Conservation (phyloP, 495 filamentous ascomycete species). For the Aspergillus cavernicola region DNA sequence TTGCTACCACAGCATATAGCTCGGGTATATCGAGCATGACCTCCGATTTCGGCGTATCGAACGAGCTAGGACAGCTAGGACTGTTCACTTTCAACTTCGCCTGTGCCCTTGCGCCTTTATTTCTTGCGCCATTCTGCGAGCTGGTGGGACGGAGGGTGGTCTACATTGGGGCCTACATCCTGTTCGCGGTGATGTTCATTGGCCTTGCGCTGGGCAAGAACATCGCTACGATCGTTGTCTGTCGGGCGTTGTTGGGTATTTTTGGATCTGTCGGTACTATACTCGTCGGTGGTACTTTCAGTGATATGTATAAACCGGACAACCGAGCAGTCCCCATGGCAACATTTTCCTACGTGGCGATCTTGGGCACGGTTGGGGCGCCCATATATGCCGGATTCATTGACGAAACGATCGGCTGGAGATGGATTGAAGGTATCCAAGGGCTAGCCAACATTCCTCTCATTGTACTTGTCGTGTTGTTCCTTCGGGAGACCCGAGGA, state of each 20-base stretch:
- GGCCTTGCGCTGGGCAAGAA: slow-evolving; percentile 51
- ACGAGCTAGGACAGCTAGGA: slow-evolving; percentile 37
- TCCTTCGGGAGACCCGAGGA: slow-evolving; percentile 73
- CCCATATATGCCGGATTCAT: slow-evolving; percentile 74
- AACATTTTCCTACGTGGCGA: slow-evolving; percentile 68
- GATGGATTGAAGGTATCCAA: slow-evolving; percentile 80
- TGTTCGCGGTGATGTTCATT: slow-evolving; percentile 42
- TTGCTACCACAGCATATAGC: slow-evolving; percentile 46
- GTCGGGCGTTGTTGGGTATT: slow-evolving; percentile 67
- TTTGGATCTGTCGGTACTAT: slow-evolving; percentile 77
- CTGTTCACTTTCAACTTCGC: slow-evolving; percentile 43
- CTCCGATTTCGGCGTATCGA: slow-evolving; percentile 32
- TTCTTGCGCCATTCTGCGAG: slow-evolving; percentile 45
- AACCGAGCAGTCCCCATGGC: slow-evolving; percentile 80
- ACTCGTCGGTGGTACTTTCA: slow-evolving; percentile 70
- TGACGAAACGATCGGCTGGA: slow-evolving; percentile 64
- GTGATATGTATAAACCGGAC: slow-evolving; percentile 69
- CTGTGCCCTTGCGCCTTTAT: slow-evolving; percentile 39
- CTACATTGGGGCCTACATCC: slow-evolving; percentile 36
- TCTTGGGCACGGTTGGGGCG: slow-evolving; percentile 67
- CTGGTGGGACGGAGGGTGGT: slow-evolving; percentile 37
- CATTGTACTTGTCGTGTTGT: slow-evolving; percentile 45
- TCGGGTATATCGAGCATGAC: slow-evolving; percentile 39
- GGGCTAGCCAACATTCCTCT: slow-evolving; percentile 65
- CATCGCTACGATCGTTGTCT: slow-evolving; percentile 65